These are phyloP conservation scores for Moringa oleifera DNA, from an alignment of 345 rosid species.

Conservation along the genomic window DNA sequence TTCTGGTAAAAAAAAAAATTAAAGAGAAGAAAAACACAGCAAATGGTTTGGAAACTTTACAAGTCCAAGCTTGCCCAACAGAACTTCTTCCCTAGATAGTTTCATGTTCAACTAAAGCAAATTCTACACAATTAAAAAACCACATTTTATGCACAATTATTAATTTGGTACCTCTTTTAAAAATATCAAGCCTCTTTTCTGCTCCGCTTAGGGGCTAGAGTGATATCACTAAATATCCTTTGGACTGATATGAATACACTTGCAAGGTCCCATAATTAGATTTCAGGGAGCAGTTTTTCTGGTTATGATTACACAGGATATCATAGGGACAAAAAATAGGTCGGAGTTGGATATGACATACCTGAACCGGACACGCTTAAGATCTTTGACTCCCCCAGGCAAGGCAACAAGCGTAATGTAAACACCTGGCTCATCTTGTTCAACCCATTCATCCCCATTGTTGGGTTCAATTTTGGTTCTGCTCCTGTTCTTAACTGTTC, in stretches of 20 bases:
- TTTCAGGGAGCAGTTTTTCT: neutral
- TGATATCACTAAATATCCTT: no score
- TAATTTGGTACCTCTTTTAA: no score
- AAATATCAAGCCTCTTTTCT: no score
- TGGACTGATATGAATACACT: neutral
- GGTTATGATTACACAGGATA: neutral
- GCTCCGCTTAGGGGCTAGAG: no score
- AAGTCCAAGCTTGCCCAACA: no score
- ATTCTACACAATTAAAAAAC: no score
- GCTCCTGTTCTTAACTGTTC: slow-evolving; percentile 32
- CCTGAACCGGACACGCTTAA: slow-evolving; percentile 84
- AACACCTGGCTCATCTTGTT: slow-evolving; percentile 75
- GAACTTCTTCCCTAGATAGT: no score
- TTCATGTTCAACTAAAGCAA: no score
- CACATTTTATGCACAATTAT: no score
- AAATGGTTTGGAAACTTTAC: no score
- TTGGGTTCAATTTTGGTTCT: slow-evolving; percentile 38
- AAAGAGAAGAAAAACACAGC: no score
- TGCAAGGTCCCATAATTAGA: neutral
- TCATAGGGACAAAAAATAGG: neutral
- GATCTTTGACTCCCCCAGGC: slow-evolving; percentile 69
- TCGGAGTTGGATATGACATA: slow-evolving; percentile 18
- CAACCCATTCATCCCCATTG: slow-evolving; percentile 50
- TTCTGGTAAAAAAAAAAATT: no score
- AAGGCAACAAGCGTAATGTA: slow-evolving; percentile 60